Conservation (phyloP, 2,329 filamentous ascomycete species). For the Amylocarpus encephaloides region DNA sequence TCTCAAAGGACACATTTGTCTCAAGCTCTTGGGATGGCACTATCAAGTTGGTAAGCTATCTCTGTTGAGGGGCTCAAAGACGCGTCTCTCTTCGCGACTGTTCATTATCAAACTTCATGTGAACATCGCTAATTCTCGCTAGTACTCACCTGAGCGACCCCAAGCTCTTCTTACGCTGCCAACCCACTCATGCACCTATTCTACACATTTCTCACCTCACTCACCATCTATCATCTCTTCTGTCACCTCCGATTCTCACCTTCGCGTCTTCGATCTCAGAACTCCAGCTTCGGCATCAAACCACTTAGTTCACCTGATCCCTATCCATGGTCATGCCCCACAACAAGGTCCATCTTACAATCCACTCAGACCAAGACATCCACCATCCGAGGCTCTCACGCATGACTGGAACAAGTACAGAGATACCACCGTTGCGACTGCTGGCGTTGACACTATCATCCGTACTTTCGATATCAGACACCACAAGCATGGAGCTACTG, state of each 20-base stretch:
- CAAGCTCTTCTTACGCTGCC: constrained; percentile 79
- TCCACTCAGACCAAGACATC: constrained; percentile 29
- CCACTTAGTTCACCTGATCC: constrained; percentile 75
- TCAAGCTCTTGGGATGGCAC: constrained; percentile 95
- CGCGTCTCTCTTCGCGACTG: neutral
- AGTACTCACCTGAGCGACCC: constrained; percentile 77
- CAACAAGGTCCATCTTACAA: constrained; percentile 24
- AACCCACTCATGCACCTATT: constrained; percentile 91
- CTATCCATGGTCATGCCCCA: constrained; percentile 62
- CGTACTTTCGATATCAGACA: constrained; percentile 86
- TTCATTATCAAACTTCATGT: neutral
- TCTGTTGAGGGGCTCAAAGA: neutral
- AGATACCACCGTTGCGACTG: constrained; percentile 75
- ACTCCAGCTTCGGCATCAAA: constrained; percentile 81
- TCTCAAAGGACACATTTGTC: constrained; percentile 83
- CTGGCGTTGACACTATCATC: constrained; percentile 79
- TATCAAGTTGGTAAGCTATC: constrained; percentile 65
- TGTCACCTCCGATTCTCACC: constrained; percentile 80
- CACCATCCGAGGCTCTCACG: constrained; percentile 67
- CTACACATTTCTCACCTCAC: constrained; percentile 82
- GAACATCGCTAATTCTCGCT: neutral
- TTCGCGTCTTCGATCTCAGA: constrained; percentile 87
- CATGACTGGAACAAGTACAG: constrained; percentile 99
- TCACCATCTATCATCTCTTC: constrained; percentile 79
- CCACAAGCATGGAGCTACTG: constrained; percentile 63